Evolutionary conservation across 148 eudicot genomes (phyloP).

Genomic region (Nepenthes mirabilis): DNA sequence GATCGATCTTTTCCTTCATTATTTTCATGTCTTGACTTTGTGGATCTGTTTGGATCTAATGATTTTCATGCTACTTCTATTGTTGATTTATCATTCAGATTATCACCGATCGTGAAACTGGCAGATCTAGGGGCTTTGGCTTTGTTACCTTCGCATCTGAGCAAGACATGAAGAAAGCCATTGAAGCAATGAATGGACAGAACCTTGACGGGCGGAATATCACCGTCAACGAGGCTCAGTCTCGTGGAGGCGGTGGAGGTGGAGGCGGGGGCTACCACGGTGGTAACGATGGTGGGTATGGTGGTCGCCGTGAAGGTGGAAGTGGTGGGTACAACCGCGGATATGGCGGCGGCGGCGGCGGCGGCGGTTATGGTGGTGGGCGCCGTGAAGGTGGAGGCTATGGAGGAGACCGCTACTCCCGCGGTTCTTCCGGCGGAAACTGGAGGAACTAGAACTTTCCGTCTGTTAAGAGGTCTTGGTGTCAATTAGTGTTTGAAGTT

Average conservation of each 20-base stretch:
- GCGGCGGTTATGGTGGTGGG: conserved; percentile 5
- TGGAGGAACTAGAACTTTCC: conserved; percentile 6
- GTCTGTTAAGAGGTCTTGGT: neutral
- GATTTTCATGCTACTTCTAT: neutral
- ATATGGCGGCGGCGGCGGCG: neutral
- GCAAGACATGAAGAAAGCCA: conserved; percentile 35
- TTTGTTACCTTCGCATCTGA: conserved; percentile 34
- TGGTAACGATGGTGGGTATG: conserved; percentile 2
- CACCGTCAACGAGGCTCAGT: conserved; percentile 11
- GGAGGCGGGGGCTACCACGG: conserved; percentile 8
- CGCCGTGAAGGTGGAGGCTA: neutral
- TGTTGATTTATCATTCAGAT: conserved; percentile 9
- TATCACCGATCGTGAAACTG: conserved; percentile 37
- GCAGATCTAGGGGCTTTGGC: conserved; percentile 43
- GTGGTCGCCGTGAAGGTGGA: conserved; percentile 2
- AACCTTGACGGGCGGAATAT: conserved; percentile 12
- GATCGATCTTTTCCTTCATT: conserved; percentile 24
- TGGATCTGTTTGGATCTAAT: neutral
- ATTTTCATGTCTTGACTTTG: neutral
- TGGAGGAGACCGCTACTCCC: conserved; percentile 1
- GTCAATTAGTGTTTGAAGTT: neutral
- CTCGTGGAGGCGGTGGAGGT: conserved; percentile 6
- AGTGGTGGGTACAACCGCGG: conserved; percentile 5
- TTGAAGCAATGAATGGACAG: conserved; percentile 33
- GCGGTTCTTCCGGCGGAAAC: conserved; percentile 3